These are phyloP conservation scores for Aspergillus neoniger DNA, from an alignment of 2,329 filamentous ascomycete genomes.

Conservation along the genomic window DNA sequence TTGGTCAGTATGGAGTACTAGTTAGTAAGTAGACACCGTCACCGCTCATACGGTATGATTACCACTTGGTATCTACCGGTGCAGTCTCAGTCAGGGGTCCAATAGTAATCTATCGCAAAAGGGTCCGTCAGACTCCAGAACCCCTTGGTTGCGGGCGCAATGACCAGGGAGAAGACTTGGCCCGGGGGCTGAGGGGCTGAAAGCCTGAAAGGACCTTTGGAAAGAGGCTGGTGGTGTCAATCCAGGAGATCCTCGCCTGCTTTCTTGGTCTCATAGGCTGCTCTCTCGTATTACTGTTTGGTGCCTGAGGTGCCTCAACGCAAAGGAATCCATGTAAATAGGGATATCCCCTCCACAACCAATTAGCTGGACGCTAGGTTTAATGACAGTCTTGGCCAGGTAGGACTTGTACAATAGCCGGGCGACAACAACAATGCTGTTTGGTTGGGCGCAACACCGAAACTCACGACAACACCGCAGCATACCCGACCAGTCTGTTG, in stretches of 20 bases:
- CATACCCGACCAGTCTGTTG: not conserved
- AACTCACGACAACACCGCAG: not conserved
- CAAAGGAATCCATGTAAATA: not conserved
- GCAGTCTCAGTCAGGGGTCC: conserved; percentile 1
- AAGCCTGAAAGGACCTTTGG: not conserved
- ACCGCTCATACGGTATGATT: not conserved
- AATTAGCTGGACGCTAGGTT: not conserved
- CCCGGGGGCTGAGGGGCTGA: conserved; percentile 5
- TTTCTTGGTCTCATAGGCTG: no score
- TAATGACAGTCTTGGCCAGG: not conserved
- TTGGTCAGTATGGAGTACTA: not conserved
- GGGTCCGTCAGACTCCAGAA: not conserved
- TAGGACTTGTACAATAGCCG: not conserved
- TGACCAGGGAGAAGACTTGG: not conserved
- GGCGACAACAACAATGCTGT: not conserved
- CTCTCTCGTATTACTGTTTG: not conserved
- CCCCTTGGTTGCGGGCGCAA: not conserved
- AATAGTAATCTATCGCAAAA: not conserved
- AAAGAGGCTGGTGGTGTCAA: not conserved
- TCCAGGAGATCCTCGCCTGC: no score
- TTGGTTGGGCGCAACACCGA: not conserved
- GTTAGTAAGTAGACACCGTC: not conserved
- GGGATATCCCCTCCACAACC: not conserved
- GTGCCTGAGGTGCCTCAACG: not conserved
- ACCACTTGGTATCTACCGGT: not conserved